Percentiles rank a stretch among this genome's conserved stretches.
These are phyloP conservation scores for Scedosporium boydii DNA, from an alignment of 2,329 filamentous ascomycete species.

Conservation along the genomic window DNA sequence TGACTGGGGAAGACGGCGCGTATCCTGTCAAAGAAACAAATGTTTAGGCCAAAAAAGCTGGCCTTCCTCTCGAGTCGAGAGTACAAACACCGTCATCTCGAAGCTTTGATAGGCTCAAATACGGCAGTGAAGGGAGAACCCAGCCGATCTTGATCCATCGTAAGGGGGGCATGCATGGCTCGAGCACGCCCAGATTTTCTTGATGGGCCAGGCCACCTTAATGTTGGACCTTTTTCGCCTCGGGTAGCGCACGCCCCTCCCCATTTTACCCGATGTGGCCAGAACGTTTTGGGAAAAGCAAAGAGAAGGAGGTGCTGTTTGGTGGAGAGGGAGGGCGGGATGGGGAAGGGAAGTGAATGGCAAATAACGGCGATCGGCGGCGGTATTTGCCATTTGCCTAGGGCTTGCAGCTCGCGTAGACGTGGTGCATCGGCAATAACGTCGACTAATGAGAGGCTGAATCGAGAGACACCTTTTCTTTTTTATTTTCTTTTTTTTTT, in stretches of 20 bases:
- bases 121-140: neutral
- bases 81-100: too few species aligned
- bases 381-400: neutral
- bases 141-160: neutral
- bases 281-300: neutral
- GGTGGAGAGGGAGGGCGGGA: neutral
- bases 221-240: neutral
- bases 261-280: neutral
- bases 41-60: too few species aligned
- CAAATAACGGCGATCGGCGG: neutral
- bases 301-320: neutral
- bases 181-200: neutral
- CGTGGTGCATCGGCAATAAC: too few species aligned
- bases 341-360: neutral
- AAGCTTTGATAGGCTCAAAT: neutral
- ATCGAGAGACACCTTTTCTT: too few species aligned
- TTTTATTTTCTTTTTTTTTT: too few species aligned
- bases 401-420: conserved; percentile 1
- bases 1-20: too few species aligned
- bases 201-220: too few species aligned
- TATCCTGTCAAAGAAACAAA: too few species aligned
- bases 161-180: neutral
- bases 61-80: too few species aligned
- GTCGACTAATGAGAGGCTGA: too few species aligned
- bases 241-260: neutral